These are phyloP conservation scores for Amoebophrya sp. DNA, from an alignment of 169 alveolate genomes.

Conservation along the genomic window DNA sequence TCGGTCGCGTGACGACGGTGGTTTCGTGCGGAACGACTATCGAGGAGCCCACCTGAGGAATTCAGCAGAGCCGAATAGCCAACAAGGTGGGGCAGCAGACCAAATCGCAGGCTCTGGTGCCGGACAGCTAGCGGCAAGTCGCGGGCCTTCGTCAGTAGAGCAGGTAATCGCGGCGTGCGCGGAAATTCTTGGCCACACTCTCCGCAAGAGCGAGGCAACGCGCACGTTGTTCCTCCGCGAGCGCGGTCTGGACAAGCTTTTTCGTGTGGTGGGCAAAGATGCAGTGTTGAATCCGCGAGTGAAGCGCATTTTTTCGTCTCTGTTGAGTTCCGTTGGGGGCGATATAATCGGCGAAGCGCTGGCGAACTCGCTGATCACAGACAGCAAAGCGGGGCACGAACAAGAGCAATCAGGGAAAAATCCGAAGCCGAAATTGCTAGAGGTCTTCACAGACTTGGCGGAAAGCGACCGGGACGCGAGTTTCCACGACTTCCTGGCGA, in stretches of 20 bases:
- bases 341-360: background rate
- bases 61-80: background rate
- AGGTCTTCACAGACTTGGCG: slow-evolving; percentile 1
- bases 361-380: background rate
- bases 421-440: background rate
- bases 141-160: background rate
- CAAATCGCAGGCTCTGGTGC: background rate
- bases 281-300: background rate
- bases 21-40: background rate
- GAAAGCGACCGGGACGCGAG: background rate
- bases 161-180: slow-evolving; percentile 19
- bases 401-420: background rate
- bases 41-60: too few species aligned
- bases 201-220: background rate
- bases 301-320: background rate
- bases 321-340: background rate
- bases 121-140: background rate
- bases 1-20: background rate
- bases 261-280: background rate
- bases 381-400: background rate
- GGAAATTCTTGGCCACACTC: background rate
- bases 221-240: background rate
- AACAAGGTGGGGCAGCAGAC: background rate
- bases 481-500: background rate
- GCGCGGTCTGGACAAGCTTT: background rate